Base-by-base conservation (phyloP, 164 flowering plant genomes). In the Vitis labrusca region DNA sequence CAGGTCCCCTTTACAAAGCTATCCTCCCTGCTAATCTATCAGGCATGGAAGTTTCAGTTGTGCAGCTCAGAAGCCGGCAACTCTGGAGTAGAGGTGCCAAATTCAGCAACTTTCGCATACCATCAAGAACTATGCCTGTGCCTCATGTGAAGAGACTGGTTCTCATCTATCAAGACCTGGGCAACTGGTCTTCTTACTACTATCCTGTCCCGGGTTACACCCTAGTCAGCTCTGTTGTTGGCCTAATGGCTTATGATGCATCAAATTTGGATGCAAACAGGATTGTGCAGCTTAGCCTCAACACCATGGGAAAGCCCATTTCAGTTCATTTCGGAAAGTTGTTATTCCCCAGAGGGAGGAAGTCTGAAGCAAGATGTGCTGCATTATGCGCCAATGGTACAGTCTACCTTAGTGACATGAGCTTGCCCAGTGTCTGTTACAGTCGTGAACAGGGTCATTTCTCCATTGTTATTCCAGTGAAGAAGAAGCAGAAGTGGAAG, bases 41-140 rank as follows among this genome's bases (percentile, higher is more conserved):
- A 1, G 87, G 91, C 52, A 75, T 89, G 17, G 75, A 79, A 27
- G 84, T 83, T 17, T 81, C 85, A 0, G 76, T 77, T 2, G 79
- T 81, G 0, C 70, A 86, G 62, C 76, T 87, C n/a, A 70, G 87
- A 72, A 85, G 84, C 78, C 62, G 79, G 62, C 82, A 83, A 52
- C 72, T 89, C 49, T 89, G 87, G 87, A 70, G 57, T 59, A 73
- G 68, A 60, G 97, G 92, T 19, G 87, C 84, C 5, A 85, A 84
- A 54, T 84, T 81, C 56, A 81, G 84, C 66, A n/a, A 55, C 61
- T 71, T 91, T 27, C 54, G 12, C 14, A 85, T 91, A 37, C 93
- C 97, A 5, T 61, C 86, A 52, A 75, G 81, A 67, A 77, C 89
- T 14, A 47, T 66, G 27, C 74, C 89, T 4, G 29, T 73, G 65